A percentile compares a stretch with the other conserved stretches of the same genome.
Evolutionary conservation across 495 filamentous ascomycete species (phyloP).

Genomic region (Aspergillus taichungensis): DNA sequence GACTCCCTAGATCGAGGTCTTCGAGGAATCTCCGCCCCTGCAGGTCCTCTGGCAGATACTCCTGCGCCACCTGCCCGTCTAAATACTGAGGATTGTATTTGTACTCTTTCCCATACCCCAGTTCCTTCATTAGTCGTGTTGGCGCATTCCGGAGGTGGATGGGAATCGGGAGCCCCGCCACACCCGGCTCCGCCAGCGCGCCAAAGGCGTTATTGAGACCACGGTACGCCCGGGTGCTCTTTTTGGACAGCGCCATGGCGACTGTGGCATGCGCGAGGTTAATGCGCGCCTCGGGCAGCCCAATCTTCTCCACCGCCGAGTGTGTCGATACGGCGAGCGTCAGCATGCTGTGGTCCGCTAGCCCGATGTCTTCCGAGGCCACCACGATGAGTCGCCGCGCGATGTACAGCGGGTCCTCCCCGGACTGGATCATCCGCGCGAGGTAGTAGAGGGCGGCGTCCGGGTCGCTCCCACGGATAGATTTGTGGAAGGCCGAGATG

Average conservation of each 20-base stretch:
- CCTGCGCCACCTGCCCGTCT: constrained; percentile 78
- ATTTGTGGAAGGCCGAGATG: constrained; percentile 96
- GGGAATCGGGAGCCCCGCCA: constrained; percentile 72
- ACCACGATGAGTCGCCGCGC: constrained; percentile 87
- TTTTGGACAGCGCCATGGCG: constrained; percentile 71
- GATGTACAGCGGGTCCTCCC: constrained; percentile 89
- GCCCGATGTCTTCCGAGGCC: constrained; percentile 83
- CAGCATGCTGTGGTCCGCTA: constrained; percentile 83
- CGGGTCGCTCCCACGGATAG: constrained; percentile 75
- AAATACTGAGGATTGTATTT: constrained; percentile 92
- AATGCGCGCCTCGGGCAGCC: constrained; percentile 90
- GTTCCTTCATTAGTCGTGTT: constrained; percentile 83
- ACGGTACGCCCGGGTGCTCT: constrained; percentile 79
- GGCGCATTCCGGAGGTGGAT: constrained; percentile 87
- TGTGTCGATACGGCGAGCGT: constrained; percentile 76
- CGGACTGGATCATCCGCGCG: constrained; percentile 89
- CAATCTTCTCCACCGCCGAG: constrained; percentile 78
- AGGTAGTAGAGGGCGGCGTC: constrained; percentile 91
- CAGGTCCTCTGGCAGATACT: constrained; percentile 76
- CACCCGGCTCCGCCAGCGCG: constrained; percentile 66
- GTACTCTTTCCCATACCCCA: constrained; percentile 84
- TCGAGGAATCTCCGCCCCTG: constrained; percentile 67
- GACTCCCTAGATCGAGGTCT: constrained; percentile 67
- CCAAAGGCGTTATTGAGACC: constrained; percentile 70
- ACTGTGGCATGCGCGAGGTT: constrained; percentile 81